phyloP scores from a whole-genome alignment of 129 eudicot genomes.

The Lonicera japonica region DNA sequence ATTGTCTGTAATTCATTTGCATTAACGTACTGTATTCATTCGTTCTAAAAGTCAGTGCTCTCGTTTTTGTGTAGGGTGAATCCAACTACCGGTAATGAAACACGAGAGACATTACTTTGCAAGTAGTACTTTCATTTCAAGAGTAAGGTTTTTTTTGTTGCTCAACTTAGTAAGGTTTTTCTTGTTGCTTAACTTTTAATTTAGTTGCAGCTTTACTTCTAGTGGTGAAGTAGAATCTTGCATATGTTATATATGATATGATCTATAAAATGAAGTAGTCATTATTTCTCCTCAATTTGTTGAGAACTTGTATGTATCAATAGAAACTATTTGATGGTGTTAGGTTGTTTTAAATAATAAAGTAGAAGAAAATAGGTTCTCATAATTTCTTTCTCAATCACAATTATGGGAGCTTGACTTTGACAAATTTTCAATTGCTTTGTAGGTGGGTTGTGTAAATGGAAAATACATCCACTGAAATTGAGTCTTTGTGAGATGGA shows the following conservation, averaged over 20 bases:
- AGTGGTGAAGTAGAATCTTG: neutral
- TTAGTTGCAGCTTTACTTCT: neutral
- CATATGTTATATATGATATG: neutral
- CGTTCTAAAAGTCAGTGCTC: slow-evolving; percentile 12
- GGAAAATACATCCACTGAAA: no score
- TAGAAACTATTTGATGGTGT: no score
- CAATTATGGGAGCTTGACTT: no score
- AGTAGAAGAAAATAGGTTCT: no score
- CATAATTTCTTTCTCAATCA: no score
- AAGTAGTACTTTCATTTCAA: slow-evolving; percentile 20
- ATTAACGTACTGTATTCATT: neutral
- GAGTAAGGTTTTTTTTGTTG: neutral
- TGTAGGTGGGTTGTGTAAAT: no score
- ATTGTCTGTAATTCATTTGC: neutral
- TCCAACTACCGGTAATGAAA: slow-evolving; percentile 70
- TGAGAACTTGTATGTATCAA: neutral
- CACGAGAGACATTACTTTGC: slow-evolving; percentile 78
- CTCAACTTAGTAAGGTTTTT: slow-evolving; percentile 2
- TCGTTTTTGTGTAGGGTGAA: slow-evolving; percentile 46
- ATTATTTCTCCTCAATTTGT: neutral
- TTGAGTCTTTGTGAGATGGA: no score
- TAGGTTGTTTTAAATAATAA: no score
- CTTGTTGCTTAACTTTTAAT: neutral
- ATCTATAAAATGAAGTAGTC: neutral
- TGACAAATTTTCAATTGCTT: no score